Conservation (phyloP, 495 filamentous ascomycete genomes). For the Annulohypoxylon maeteangense region DNA sequence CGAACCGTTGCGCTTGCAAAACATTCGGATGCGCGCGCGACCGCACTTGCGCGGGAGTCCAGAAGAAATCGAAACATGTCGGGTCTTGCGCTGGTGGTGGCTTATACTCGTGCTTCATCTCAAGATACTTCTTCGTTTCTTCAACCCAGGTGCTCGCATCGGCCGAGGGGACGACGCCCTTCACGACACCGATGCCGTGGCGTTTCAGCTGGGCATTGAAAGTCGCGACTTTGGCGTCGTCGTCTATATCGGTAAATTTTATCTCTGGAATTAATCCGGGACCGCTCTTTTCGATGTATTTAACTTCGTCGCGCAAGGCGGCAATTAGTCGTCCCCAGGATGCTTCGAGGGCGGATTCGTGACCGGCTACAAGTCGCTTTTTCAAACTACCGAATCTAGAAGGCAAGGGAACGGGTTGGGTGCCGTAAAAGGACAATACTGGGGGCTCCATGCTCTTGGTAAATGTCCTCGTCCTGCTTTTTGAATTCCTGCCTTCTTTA, state of each 20-base stretch:
- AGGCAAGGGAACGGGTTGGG: slow-evolving; percentile 77
- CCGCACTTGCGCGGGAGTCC: slow-evolving; percentile 83
- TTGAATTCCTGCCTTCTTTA: slow-evolving; percentile 45
- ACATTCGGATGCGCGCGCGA: slow-evolving; percentile 82
- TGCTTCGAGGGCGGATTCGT: slow-evolving; percentile 70
- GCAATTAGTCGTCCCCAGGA: slow-evolving; percentile 79
- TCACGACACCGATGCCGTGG: slow-evolving; percentile 73
- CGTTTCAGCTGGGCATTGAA: slow-evolving; percentile 67
- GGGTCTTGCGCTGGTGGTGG: slow-evolving; percentile 67
- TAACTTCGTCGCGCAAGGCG: slow-evolving; percentile 67
- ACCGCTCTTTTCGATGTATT: slow-evolving; percentile 60
- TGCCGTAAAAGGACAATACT: slow-evolving; percentile 79
- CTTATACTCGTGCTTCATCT: slow-evolving; percentile 62
- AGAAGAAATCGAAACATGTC: slow-evolving; percentile 92
- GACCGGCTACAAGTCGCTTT: slow-evolving; percentile 68
- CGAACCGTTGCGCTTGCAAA: slow-evolving; percentile 77
- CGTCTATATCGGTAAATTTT: slow-evolving; percentile 67
- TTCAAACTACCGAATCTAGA: slow-evolving; percentile 83
- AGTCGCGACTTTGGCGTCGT: slow-evolving; percentile 59
- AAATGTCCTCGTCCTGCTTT: slow-evolving; percentile 45
- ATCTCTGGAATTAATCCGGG: slow-evolving; percentile 71
- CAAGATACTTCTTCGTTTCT: slow-evolving; percentile 69
- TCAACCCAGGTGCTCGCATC: slow-evolving; percentile 68
- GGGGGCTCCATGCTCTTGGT: slow-evolving; percentile 72
- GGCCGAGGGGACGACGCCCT: slow-evolving; percentile 68